Evolutionary conservation across 805 yeast genomes (phyloP).

Genomic region (Starmerella bombi): DNA sequence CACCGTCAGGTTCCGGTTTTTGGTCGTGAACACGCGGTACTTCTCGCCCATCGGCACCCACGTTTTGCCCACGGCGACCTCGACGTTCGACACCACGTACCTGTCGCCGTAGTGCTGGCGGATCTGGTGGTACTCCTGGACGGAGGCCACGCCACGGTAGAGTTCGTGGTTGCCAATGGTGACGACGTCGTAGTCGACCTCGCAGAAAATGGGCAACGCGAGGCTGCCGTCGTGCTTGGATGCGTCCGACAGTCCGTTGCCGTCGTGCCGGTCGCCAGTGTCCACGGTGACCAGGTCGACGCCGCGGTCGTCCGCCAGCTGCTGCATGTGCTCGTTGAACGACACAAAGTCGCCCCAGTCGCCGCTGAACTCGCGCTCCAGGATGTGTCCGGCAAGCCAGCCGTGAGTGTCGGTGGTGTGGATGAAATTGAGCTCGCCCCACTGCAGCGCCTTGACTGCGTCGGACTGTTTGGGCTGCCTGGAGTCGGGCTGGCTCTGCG

Average conservation of each 20-base stretch:
- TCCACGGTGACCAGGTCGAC: constrained; percentile 64
- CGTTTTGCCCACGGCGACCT: constrained; percentile 22
- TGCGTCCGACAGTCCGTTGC: constrained; percentile 70
- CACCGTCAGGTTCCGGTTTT: constrained; percentile 35
- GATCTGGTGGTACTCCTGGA: constrained; percentile 43
- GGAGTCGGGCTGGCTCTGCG: constrained; percentile 13
- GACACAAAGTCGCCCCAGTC: constrained; percentile 91
- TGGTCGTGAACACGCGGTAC: constrained; percentile 51
- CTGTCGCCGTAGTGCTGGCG: constrained; percentile 41
- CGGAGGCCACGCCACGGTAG: constrained; percentile 50
- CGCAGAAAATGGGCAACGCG: constrained; percentile 48
- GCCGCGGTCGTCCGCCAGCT: constrained; percentile 32
- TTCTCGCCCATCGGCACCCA: constrained; percentile 57
- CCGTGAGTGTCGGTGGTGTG: constrained; percentile 96
- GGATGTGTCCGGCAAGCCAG: constrained; percentile 84
- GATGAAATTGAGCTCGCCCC: constrained; percentile 69
- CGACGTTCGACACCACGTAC: constrained; percentile 40
- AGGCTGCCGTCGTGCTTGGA: constrained; percentile 53
- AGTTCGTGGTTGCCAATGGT: constrained; percentile 88
- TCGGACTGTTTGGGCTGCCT: constrained; percentile 9
- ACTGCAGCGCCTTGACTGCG: constrained; percentile 38
- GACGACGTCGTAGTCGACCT: constrained; percentile 54
- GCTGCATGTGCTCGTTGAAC: constrained; percentile 41
- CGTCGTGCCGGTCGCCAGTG: constrained; percentile 88
- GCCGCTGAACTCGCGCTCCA: constrained; percentile 44